Percentiles rank a stretch among this genome's conserved stretches.
Evolutionary conservation across 257 asterid genomes (phyloP).

Genomic region (Forsythia suspensa): DNA sequence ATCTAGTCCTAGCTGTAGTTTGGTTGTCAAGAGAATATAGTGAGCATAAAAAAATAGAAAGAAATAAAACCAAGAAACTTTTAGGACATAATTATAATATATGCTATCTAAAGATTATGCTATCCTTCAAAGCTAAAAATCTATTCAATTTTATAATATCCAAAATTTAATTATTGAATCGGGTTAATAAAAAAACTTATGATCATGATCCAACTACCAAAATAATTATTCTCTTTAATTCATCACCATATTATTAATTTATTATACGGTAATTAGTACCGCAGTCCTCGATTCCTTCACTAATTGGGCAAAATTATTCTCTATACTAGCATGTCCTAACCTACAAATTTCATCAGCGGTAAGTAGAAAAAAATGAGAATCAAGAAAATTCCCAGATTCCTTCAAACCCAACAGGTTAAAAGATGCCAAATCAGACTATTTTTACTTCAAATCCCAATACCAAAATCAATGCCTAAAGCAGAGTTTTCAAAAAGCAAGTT

Average conservation of each 20-base stretch:
- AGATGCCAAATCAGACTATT: not conserved
- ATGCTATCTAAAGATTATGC: too few species aligned
- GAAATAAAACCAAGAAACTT: not conserved
- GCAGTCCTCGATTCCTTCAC: not conserved
- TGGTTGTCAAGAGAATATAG: not conserved
- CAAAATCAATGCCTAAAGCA: not conserved
- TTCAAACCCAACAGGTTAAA: not conserved
- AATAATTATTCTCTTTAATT: not conserved
- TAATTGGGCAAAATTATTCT: not conserved
- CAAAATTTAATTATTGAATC: not conserved
- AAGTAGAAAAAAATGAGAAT: not conserved
- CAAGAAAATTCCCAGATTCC: not conserved
- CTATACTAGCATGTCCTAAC: not conserved
- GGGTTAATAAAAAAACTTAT: not conserved
- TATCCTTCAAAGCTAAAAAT: too few species aligned
- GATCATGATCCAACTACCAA: not conserved
- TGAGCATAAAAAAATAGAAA: not conserved
- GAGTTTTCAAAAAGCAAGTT: not conserved
- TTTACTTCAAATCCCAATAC: not conserved
- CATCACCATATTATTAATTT: not conserved
- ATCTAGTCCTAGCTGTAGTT: constrained; percentile 34
- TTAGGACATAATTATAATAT: not conserved
- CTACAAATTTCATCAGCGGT: not conserved
- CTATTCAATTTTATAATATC: too few species aligned
- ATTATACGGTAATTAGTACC: not conserved